A percentile compares a stretch with the other conserved stretches of the same genome.
These are phyloP conservation scores for Raphanus raphanistrum DNA, from an alignment of 345 rosid genomes.

Conservation along the genomic window DNA sequence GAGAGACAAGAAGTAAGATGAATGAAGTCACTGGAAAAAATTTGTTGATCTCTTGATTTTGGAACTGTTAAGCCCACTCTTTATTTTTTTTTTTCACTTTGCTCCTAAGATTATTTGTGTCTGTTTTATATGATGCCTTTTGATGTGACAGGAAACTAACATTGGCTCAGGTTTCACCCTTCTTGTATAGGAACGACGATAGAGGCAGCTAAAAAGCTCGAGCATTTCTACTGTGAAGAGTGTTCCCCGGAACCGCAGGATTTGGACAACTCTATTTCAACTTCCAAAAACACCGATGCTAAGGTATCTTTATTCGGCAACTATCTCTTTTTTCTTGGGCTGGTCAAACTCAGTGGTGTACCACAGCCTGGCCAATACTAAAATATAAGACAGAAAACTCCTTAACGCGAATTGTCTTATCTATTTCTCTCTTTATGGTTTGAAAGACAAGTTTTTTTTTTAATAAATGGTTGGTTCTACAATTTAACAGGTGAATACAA, in stretches of 20 bases:
- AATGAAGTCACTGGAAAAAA: constrained; percentile 1
- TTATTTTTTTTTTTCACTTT: not conserved
- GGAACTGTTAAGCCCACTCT: not conserved
- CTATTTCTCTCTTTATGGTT: too few relatives aligned
- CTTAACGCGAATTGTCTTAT: too few relatives aligned
- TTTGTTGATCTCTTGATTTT: constrained; percentile 5
- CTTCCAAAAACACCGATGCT: constrained; percentile 51
- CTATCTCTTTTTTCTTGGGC: not conserved
- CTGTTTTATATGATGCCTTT: not conserved
- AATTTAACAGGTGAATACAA: constrained; percentile 25
- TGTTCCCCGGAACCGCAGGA: constrained; percentile 70
- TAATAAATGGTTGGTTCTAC: not conserved
- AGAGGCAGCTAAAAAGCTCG: constrained; percentile 81
- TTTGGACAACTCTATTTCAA: constrained; percentile 56
- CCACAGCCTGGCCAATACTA: too few relatives aligned
- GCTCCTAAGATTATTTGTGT: not conserved
- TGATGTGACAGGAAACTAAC: constrained; percentile 39
- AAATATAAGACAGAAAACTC: too few relatives aligned
- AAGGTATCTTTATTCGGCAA: constrained; percentile 54
- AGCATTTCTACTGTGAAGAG: constrained; percentile 81
- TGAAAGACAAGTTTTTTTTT: not conserved
- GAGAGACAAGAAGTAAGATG: not conserved
- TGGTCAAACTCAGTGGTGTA: not conserved
- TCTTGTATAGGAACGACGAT: constrained; percentile 83
- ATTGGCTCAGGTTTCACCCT: constrained; percentile 97